A percentile compares a stretch with the other conserved stretches of the same genome.
Conservation (phyloP, 768 basidiomycete genomes). For the Sporobolomyces phaffii region DNA sequence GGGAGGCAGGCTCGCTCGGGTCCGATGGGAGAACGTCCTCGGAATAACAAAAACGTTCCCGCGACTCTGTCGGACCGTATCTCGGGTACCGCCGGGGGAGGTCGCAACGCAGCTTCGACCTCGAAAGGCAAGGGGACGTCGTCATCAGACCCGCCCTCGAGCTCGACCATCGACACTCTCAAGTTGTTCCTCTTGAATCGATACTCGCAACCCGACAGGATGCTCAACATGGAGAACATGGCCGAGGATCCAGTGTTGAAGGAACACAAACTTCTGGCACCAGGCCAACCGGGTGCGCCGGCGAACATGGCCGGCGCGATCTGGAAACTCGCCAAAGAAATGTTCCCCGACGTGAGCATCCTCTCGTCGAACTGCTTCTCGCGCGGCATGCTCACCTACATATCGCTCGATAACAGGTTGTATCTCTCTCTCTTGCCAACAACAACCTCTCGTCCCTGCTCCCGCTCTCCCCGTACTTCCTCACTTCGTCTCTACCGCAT, state of each 20-base stretch:
- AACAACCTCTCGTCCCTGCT: constrained; percentile 62
- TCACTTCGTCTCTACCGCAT: constrained; percentile 69
- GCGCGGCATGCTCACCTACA: background rate
- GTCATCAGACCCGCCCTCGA: constrained; percentile 12
- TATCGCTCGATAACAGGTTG: constrained; percentile 54
- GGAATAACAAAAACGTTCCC: constrained; percentile 14
- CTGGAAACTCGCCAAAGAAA: constrained; percentile 74
- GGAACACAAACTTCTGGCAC: constrained; percentile 63
- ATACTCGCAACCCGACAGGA: constrained; percentile 37
- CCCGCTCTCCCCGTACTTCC: constrained; percentile 53
- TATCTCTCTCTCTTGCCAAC: constrained; percentile 76
- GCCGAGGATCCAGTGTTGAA: constrained; percentile 68
- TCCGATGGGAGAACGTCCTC: constrained; percentile 33
- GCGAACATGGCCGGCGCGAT: constrained; percentile 62
- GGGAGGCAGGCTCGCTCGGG: constrained; percentile 26
- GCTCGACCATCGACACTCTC: constrained; percentile 33
- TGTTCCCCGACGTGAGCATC: constrained; percentile 63
- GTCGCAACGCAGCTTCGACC: background rate
- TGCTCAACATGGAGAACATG: constrained; percentile 58
- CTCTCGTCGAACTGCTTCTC: constrained; percentile 12
- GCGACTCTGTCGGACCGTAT: constrained; percentile 24
- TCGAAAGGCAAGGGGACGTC: background rate
- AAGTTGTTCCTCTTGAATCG: constrained; percentile 47
- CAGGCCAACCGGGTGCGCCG: constrained; percentile 62
- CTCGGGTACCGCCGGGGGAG: background rate